These are phyloP conservation scores for Drosera capensis DNA, from an alignment of 148 eudicot genomes.

Conservation along the genomic window DNA sequence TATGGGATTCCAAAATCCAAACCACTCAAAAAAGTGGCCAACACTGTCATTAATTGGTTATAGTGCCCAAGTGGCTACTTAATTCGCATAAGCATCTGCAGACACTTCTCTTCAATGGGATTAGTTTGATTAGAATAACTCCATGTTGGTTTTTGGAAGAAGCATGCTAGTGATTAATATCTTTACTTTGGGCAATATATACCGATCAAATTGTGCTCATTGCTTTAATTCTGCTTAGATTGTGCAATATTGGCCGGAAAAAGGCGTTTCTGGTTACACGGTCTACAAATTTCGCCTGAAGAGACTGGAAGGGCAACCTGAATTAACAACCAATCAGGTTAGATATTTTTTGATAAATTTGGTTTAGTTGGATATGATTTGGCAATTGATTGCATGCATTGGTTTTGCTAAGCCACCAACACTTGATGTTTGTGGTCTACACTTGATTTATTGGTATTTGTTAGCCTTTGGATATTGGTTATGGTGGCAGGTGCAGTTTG, in stretches of 20 bases:
- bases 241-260: slow-evolving; percentile 63
- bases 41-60: too few species aligned
- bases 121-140: too few species aligned
- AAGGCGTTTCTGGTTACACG: slow-evolving; percentile 70
- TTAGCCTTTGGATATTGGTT: slow-evolving; percentile 8
- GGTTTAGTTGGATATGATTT: not conserved
- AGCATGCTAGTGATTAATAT: too few species aligned
- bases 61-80: too few species aligned
- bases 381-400: not conserved
- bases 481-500: slow-evolving; percentile 46
- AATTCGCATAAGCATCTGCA: too few species aligned
- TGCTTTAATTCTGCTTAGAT: slow-evolving; percentile 31
- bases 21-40: too few species aligned
- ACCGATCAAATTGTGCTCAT: not conserved
- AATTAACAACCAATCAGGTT: slow-evolving; percentile 61
- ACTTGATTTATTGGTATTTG: too few species aligned
- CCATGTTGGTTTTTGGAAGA: too few species aligned
- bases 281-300: slow-evolving; percentile 65
- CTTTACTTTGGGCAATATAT: too few species aligned
- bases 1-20: too few species aligned
- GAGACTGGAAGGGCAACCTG: slow-evolving; percentile 70
- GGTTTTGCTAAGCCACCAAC: not conserved
- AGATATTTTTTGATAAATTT: not conserved
- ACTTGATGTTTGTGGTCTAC: too few species aligned
- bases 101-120: too few species aligned